Percentiles rank a stretch among this genome's conserved stretches.
These are phyloP conservation scores for Corymbia citriodora DNA, from an alignment of 441 rosid species.

Conservation along the genomic window DNA sequence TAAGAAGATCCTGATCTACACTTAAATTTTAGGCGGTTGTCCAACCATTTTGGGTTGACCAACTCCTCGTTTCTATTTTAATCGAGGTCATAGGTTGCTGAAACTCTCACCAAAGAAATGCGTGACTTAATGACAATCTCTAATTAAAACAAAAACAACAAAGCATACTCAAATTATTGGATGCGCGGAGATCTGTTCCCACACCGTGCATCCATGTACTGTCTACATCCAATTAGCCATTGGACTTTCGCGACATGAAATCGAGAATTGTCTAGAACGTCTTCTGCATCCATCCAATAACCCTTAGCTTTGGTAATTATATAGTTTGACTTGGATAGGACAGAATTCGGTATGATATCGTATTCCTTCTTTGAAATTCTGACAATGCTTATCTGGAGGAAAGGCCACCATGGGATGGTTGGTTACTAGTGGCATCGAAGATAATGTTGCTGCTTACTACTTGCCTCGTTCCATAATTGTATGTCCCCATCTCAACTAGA, in stretches of 20 bases:
- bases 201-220: background rate
- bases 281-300: background rate
- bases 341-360: background rate
- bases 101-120: background rate
- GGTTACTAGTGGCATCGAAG: background rate
- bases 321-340: background rate
- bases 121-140: background rate
- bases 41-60: background rate
- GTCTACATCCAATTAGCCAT: background rate
- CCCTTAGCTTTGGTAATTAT: background rate
- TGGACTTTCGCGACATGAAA: background rate
- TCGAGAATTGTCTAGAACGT: background rate
- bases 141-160: background rate
- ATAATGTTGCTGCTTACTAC: background rate
- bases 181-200: background rate
- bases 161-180: background rate
- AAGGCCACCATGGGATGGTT: background rate
- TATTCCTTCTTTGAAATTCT: background rate
- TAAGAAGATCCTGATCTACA: background rate
- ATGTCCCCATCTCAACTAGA: background rate
- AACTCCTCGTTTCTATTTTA: background rate
- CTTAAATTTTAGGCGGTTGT: background rate
- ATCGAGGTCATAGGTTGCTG: background rate
- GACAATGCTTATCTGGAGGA: background rate
- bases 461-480: background rate